Evolutionary conservation across 768 basidiomycete species (phyloP).

Genomic region (Agrocybe pediades): DNA sequence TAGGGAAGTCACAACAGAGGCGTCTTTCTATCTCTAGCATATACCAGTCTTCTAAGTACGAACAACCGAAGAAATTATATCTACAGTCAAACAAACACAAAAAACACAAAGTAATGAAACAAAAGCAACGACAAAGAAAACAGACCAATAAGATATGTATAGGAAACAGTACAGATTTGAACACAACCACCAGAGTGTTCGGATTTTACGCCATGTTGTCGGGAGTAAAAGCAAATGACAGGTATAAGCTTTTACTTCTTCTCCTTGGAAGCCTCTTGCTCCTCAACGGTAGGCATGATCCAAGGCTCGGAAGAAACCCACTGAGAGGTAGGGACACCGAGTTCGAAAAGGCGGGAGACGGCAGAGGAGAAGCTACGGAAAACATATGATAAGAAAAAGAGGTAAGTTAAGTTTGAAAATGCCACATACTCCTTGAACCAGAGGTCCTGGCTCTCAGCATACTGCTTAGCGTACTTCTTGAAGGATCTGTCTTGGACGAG

Average conservation of each 20-base stretch:
- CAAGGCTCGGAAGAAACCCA: slow-evolving; percentile 75
- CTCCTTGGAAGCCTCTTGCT: slow-evolving; percentile 32
- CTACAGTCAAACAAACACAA: neutral
- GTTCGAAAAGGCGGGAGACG: slow-evolving; percentile 82
- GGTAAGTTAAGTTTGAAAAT: neutral
- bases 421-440: slow-evolving; percentile 91
- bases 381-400: slow-evolving; percentile 6
- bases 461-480: slow-evolving; percentile 85
- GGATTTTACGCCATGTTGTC: no score
- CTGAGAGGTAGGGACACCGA: slow-evolving; percentile 87
- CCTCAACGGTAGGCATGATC: slow-evolving; percentile 62
- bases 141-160: neutral
- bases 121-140: neutral
- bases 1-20: no score
- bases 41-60: neutral
- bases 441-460: slow-evolving; percentile 80
- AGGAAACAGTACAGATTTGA: neutral
- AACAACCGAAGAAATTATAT: neutral
- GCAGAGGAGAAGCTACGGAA: slow-evolving; percentile 75
- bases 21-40: neutral
- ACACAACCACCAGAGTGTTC: no score
- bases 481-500: slow-evolving; percentile 90
- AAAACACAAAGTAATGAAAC: neutral
- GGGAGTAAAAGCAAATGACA: no score
- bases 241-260: slow-evolving; percentile 9